These are phyloP conservation scores for Capsella bursapastoris DNA, from an alignment of 345 rosid species.

Conservation along the genomic window DNA sequence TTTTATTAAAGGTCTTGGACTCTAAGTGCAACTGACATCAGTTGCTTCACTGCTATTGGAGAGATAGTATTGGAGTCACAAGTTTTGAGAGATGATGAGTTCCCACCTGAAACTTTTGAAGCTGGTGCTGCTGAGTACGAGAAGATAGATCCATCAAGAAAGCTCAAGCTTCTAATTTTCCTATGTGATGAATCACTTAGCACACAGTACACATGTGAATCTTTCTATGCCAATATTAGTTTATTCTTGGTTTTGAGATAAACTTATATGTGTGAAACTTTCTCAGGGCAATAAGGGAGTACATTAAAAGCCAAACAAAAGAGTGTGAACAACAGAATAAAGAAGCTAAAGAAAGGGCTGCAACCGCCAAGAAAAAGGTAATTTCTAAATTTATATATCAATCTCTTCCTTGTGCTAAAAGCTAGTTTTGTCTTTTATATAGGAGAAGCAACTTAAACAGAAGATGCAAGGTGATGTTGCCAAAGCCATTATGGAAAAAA, in stretches of 20 bases:
- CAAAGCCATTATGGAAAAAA: conserved; percentile 58
- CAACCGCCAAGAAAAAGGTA: conserved; percentile 50
- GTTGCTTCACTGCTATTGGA: conserved; percentile 62
- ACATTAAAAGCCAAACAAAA: conserved; percentile 1
- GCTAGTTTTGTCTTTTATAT: not conserved
- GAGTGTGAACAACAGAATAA: not conserved
- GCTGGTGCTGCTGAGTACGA: conserved; percentile 45
- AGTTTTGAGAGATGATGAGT: conserved; percentile 36
- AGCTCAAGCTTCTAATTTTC: conserved; percentile 54
- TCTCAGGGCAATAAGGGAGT: conserved; percentile 16
- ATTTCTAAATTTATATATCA: not conserved
- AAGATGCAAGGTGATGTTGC: conserved; percentile 63
- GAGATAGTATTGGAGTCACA: conserved; percentile 48
- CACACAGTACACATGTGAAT: conserved; percentile 36
- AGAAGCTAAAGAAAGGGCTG: conserved; percentile 28
- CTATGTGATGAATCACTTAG: conserved; percentile 60
- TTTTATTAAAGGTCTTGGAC: conserved; percentile 30
- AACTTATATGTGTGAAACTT: not conserved
- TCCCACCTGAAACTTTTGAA: conserved; percentile 36
- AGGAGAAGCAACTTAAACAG: conserved; percentile 70
- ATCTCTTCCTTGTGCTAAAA: not conserved
- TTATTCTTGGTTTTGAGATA: not conserved
- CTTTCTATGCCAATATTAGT: not conserved
- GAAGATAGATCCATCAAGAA: conserved; percentile 42
- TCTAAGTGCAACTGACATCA: conserved; percentile 49